These are phyloP conservation scores for Musa acuminata DNA, from an alignment of 176 grass and related monocot genomes.

Conservation along the genomic window DNA sequence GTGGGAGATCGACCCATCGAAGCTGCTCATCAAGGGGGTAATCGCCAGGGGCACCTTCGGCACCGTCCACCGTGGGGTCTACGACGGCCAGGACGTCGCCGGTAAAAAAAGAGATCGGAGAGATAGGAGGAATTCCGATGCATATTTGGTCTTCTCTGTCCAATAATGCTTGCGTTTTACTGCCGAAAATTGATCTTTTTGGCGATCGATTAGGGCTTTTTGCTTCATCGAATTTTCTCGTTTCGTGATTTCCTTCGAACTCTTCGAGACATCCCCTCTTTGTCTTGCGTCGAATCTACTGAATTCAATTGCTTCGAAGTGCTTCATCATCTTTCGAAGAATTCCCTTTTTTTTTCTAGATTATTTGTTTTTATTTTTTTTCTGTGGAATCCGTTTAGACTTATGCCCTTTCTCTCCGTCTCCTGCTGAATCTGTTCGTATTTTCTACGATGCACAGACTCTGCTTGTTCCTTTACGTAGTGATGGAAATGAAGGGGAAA, in stretches of 20 bases:
- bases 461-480: background rate
- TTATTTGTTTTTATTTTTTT: too few relatives aligned
- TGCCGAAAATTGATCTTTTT: background rate
- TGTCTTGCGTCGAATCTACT: background rate
- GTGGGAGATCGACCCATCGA: slow-evolving; percentile 91
- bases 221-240: background rate
- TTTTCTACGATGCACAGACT: background rate
- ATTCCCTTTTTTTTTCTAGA: background rate
- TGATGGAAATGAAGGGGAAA: background rate
- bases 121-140: background rate
- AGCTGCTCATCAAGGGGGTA: slow-evolving; percentile 73
- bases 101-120: slow-evolving; percentile 22
- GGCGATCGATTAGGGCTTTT: background rate
- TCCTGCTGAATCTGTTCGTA: too few relatives aligned
- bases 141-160: background rate
- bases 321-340: background rate
- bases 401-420: background rate
- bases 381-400: background rate
- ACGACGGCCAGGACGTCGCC: slow-evolving; percentile 98
- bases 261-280: background rate
- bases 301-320: background rate
- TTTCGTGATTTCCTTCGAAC: background rate
- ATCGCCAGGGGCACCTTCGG: slow-evolving; percentile 96
- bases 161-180: background rate
- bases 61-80: slow-evolving; percentile 88